Conservation (phyloP, 441 rosid genomes). For the Melastoma candidum region DNA sequence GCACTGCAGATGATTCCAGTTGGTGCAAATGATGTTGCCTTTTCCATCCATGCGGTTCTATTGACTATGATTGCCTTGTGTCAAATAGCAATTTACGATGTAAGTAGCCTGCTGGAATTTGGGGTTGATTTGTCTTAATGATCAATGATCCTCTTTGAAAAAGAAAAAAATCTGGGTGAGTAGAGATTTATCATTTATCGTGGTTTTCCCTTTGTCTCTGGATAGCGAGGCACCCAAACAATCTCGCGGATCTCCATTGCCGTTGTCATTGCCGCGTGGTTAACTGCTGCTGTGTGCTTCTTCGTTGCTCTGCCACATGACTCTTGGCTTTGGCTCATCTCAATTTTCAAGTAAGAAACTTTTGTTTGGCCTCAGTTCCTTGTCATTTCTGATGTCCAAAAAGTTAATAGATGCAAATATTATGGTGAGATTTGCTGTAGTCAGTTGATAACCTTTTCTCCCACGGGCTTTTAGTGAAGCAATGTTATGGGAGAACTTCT, state of each 20-base stretch:
- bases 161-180: not conserved
- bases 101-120: slow-evolving; percentile 21
- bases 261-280: slow-evolving; percentile 42
- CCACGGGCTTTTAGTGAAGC: too few species aligned
- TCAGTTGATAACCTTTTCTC: too few species aligned
- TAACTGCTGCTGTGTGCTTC: slow-evolving; percentile 55
- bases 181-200: not conserved
- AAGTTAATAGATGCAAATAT: too few species aligned
- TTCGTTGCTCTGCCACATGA: slow-evolving; percentile 65
- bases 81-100: slow-evolving; percentile 77
- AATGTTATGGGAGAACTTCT: too few species aligned
- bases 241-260: slow-evolving; percentile 55
- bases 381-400: too few species aligned
- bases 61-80: slow-evolving; percentile 54
- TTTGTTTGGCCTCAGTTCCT: not conserved
- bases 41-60: slow-evolving; percentile 82
- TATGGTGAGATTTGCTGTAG: too few species aligned
- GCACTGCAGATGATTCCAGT: slow-evolving; percentile 87
- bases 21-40: slow-evolving; percentile 88
- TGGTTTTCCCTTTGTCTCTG: too few species aligned
- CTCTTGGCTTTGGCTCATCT: slow-evolving; percentile 87
- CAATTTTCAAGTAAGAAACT: slow-evolving; percentile 68
- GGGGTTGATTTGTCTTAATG: not conserved
- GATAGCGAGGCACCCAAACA: slow-evolving; percentile 80
- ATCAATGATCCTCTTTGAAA: not conserved